Evolutionary conservation across 2,329 filamentous ascomycete genomes (phyloP).

Genomic region (Myriosclerotinia scirpicola): DNA sequence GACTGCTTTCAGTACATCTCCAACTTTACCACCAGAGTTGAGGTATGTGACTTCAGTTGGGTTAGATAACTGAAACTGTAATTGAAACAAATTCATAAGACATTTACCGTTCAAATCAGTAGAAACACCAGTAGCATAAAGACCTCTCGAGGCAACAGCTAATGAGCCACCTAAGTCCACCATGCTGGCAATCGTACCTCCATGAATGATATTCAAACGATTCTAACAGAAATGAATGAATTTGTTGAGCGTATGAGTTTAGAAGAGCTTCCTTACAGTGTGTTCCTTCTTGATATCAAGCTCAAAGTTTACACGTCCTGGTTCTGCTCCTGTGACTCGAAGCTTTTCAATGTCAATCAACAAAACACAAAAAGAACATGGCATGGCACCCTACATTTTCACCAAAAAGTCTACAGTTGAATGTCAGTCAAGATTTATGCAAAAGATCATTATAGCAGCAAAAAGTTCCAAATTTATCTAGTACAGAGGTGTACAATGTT

Average conservation of each 20-base stretch:
- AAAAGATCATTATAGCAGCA: neutral
- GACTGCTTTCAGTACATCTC: conserved; percentile 55
- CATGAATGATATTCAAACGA: conserved; percentile 72
- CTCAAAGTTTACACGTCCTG: conserved; percentile 73
- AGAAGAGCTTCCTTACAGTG: conserved; percentile 55
- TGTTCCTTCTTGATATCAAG: conserved; percentile 73
- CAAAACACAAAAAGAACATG: neutral
- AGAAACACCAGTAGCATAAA: conserved; percentile 63
- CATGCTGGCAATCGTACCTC: conserved; percentile 76
- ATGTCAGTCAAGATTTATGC: conserved; percentile 20
- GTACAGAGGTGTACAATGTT: neutral
- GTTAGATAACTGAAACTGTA: neutral
- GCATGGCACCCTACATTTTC: conserved; percentile 37
- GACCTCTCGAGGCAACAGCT: conserved; percentile 62
- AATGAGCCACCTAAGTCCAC: conserved; percentile 66
- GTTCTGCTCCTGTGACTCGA: conserved; percentile 61
- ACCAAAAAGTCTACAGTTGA: conserved; percentile 38
- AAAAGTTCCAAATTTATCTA: neutral
- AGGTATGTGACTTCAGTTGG: conserved; percentile 59
- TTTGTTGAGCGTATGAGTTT: neutral
- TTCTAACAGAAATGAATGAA: conserved; percentile 53
- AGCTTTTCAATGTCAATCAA: conserved; percentile 50
- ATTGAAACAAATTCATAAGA: neutral
- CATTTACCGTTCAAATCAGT: conserved; percentile 61
- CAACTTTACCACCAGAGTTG: conserved; percentile 56